Base-by-base conservation (phyloP, 2,329 filamentous ascomycete species). In the Fusarium longipes region DNA sequence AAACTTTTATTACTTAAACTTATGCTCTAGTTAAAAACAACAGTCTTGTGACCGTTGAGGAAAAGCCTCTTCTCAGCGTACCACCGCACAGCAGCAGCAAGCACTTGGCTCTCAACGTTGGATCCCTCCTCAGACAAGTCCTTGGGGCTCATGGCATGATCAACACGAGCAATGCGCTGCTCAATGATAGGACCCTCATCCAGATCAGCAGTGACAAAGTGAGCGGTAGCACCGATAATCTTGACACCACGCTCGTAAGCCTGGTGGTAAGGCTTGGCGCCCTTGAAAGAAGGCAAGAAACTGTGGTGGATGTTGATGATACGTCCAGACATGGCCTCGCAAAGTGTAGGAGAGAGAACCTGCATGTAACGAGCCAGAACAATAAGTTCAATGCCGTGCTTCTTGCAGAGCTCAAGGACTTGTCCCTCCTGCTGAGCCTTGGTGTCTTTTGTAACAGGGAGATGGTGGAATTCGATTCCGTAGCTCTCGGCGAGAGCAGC, bases 271-370 rank as follows among this genome's bases (percentile, higher is more conserved):
- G 92, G 92, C 80, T 93, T 93, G 29, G 92, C 92, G 63, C 92
- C 92, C 84, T 96, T 96, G 87, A 96, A 96, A 11, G 86, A 90
- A 0, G 92, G 92, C 84, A 96, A 78, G 86, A 96, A 96, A 70
- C 87, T 91, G 82, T 96, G 92, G 81, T 96, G 92, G 79, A 96
- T 95, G 82, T 96, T 96, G 89, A 96, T 95, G 81, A 96, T 96
- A 77, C 88, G 89, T 59, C 92, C 92, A 49, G 88, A 91, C 91
- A 96, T 94, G 72, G 87, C 91, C 58, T 84, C 81, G 81, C 92
- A 96, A 38, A 96, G 82, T 10, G 80, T 86, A 0, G 91, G 91
- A 22, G 89, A 91, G 12, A 96, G 84, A 30, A 96, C 91, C 81
- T 96, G 92, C 92, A 96, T 96, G 81, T 96, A 96, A 61, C 92